Evolutionary conservation across 2,329 filamentous ascomycete species (phyloP).

Genomic region (Botryotinia calthae): DNA sequence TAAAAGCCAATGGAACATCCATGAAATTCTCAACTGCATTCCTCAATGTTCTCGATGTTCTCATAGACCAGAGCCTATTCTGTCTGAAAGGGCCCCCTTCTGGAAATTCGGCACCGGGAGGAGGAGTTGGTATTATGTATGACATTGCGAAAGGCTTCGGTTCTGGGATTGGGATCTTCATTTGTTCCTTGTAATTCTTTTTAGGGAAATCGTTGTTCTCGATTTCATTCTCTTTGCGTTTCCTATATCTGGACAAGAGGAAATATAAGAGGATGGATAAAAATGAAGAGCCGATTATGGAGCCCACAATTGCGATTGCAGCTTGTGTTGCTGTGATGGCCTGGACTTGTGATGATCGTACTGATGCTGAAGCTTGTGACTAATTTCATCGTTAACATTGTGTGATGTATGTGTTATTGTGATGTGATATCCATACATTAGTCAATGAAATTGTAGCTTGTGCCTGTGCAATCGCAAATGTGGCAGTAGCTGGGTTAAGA

Average conservation of each 20-base stretch:
- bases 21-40: not conserved
- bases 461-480: not conserved
- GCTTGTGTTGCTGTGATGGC: not conserved
- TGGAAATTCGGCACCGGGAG: not conserved
- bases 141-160: not conserved
- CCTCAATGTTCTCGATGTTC: not conserved
- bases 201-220: not conserved
- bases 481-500: not conserved
- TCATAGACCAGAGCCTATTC: not conserved
- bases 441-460: not conserved
- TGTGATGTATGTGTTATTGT: not conserved
- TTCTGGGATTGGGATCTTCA: not conserved
- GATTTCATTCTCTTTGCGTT: not conserved
- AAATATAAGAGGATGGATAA: not conserved
- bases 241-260: not conserved
- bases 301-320: not conserved
- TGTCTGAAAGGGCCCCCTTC: not conserved
- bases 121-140: not conserved
- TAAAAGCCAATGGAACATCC: not conserved
- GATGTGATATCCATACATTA: not conserved
- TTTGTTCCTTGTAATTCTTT: not conserved
- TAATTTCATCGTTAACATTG: not conserved
- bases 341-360: not conserved
- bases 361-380: not conserved
- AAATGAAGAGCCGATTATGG: not conserved